Evolutionary conservation across 2,329 filamentous ascomycete genomes (phyloP).

Genomic region (Penicillium digitatum): DNA sequence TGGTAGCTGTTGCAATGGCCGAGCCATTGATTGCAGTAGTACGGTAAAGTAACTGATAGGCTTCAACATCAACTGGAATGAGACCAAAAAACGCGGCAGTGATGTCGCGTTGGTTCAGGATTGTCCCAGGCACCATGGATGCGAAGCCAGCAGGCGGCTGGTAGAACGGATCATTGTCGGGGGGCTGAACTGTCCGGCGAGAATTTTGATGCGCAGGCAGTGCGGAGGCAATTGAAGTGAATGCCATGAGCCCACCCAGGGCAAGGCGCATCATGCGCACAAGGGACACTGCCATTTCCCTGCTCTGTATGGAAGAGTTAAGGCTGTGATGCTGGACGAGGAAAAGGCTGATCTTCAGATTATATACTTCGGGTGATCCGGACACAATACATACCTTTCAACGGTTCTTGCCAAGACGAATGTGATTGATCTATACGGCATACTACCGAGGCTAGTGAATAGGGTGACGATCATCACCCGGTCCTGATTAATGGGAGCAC

Average conservation of each 20-base stretch:
- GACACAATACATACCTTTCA: background rate
- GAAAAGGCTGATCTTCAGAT: background rate
- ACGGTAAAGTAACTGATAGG: conserved; percentile 42
- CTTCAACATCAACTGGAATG: conserved; percentile 22
- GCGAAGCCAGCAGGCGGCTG: conserved; percentile 26
- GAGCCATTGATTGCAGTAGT: conserved; percentile 39
- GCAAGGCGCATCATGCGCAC: conserved; percentile 6
- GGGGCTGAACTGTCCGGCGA: conserved; percentile 1
- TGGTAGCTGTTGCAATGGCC: conserved; percentile 41
- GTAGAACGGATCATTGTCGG: conserved; percentile 28
- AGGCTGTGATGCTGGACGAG: background rate
- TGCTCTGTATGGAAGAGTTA: background rate
- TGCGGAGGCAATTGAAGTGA: conserved; percentile 1
- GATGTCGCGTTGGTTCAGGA: conserved; percentile 22
- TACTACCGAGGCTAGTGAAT: conserved; percentile 3
- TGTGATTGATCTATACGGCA: conserved; percentile 1
- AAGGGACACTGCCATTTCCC: conserved; percentile 4
- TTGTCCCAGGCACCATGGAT: conserved; percentile 19
- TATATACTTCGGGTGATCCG: background rate
- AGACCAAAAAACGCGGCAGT: conserved; percentile 22
- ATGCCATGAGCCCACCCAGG: background rate
- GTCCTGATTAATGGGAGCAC: background rate
- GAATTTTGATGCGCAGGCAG: background rate
- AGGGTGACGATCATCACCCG: background rate
- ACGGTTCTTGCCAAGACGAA: background rate